Evolutionary conservation across 305 asterid species (phyloP), one percentile per base, ranked within the genome.

Genomic region (Fraxinus latifolia): DNA sequence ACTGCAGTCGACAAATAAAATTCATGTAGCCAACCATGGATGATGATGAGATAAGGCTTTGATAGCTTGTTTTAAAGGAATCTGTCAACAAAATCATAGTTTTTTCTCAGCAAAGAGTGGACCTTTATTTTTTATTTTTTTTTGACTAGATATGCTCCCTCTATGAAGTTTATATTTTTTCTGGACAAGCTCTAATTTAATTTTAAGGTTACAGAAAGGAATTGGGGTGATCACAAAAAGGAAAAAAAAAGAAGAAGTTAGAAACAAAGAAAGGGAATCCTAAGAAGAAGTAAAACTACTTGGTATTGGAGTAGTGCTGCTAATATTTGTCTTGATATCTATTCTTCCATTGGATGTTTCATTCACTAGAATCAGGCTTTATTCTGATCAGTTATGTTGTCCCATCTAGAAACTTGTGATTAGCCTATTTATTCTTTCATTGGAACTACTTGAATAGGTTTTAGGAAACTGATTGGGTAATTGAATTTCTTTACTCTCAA

Each of bases 361-460:
- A 55, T 50, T 50, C 55, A 53, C 71, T 29, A 8, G 75, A 34
- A 8, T 65, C 34, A 23, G 74, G 36, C 7, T 25, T 81, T 32
- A 9, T 76, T 39, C 44, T 31, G 74, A 31, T 37, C 21, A 44
- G 34, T 55, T 55, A 78, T 34, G 80, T 32, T 79, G 83, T 75
- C 33, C 5, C 31, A 21, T 73, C 80, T 73, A 55, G 68, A 55
- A 55, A 53, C 19, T 29, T 79, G 50, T 62, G 55, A 32, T 32
- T 83, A 60, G 70, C 68, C 58, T 78, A 5, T 50, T 80, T 36
- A 76, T 3, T 67, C 76, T 21, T 33, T 14, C 68, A 47, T 67
- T 65, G 29, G 21, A 8, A 34, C 25, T 37, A 58, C 42, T 74
- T 23, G 7, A 67, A 58, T 11, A 55, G 25, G 62, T 14, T 34